Conservation (phyloP, 805 yeast species). For the Metschnikowia kunwiensis region DNA sequence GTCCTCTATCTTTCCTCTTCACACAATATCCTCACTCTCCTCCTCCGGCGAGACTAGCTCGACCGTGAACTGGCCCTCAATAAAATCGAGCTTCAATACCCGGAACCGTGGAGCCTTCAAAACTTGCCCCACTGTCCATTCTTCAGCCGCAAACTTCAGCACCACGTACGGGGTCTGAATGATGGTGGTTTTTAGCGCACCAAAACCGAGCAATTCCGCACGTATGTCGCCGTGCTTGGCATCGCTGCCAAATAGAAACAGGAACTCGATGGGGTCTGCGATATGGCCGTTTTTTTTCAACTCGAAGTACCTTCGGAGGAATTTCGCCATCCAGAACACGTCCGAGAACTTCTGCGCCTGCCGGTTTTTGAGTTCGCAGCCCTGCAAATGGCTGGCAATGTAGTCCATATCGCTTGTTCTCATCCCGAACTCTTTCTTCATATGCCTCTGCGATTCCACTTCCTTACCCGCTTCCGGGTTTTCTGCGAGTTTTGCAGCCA, state of each 20-base stretch:
- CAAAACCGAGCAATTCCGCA: conserved; percentile 28
- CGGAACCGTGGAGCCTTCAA: conserved; percentile 19
- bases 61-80: conserved; percentile 32
- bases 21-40: too few relatives aligned
- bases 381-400: conserved; percentile 42
- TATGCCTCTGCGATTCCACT: neutral
- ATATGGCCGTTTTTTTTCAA: conserved; percentile 18
- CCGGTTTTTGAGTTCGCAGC: conserved; percentile 40
- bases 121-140: conserved; percentile 23
- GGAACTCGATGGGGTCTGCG: conserved; percentile 22
- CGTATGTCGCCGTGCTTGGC: conserved; percentile 28
- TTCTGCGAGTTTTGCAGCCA: neutral
- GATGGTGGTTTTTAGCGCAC: conserved; percentile 21
- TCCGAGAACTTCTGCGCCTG: conserved; percentile 25
- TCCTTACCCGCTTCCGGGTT: neutral
- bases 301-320: conserved; percentile 28
- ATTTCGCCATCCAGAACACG: conserved; percentile 39
- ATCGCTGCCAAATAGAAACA: conserved; percentile 21
- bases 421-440: conserved; percentile 3
- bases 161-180: conserved; percentile 21
- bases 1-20: too few relatives aligned
- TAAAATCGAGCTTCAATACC: conserved; percentile 30
- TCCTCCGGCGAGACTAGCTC: conserved; percentile 12
- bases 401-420: conserved; percentile 28
- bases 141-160: conserved; percentile 20